Base-by-base conservation (phyloP, 768 basidiomycete species). In the Xerocomellus intermedius region DNA sequence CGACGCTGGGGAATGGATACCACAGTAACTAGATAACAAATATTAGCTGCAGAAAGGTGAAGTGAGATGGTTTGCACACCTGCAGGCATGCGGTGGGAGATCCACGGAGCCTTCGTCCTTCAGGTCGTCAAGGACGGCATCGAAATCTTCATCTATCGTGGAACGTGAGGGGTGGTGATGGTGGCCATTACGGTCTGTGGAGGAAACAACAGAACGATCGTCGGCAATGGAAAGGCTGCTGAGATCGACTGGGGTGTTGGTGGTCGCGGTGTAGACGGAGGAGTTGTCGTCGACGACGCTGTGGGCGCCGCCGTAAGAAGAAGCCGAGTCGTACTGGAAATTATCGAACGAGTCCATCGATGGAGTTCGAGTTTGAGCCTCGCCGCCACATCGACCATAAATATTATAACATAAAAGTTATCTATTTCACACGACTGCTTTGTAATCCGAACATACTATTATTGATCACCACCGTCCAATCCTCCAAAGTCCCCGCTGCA, bases 1-100 rank as follows among this genome's bases (percentile, higher is more conserved):
- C 35, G 92, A 94, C 7, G 95, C 90, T 7, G 97, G 95, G 44
- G 92, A 94, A 73, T 98, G 96, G 41, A 98, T 98, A 22, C 97
- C 97, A 65, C 97, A 99, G 66, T 99, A 99, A 69, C 96, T 97
- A 58, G 30, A 59, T 42, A 4, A 44, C 53, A 50, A 46, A 63
- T 50, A 50, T 51, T 26, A 56, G 36, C 26, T 44, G 21, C 16
- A 41, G 59, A 63, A 45, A 21, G 19, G 28, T 37, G 19, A 51
- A 35, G 42, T 30, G 39, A 44, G 36, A 39, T 4, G 21, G 43
- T 4, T 26, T 53, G 75, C 82, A 57, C 52, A 94, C 95, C 91
- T 94, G 91, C 95, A 98, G 9, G 96, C 96, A 72, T 98, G 96
- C 10, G 89, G 84, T 2, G 93, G 93, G 48, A 95, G 70, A 75